These are phyloP conservation scores for Fraxinus americana DNA, from an alignment of 257 asterid species.

Conservation along the genomic window DNA sequence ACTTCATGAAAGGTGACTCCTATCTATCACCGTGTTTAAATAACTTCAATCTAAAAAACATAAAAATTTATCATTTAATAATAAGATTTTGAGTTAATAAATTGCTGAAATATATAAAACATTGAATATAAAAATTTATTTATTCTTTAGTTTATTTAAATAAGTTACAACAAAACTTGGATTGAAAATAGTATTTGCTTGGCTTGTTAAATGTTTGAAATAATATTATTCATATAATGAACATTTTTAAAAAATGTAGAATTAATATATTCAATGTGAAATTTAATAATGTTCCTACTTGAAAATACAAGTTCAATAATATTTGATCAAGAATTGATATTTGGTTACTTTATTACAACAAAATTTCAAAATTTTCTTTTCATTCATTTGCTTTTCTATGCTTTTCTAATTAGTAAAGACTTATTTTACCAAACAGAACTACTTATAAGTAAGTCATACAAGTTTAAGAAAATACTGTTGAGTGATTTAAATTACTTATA, in stretches of 20 bases:
- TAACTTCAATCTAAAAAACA: not conserved
- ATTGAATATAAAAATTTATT: not conserved
- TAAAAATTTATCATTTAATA: not conserved
- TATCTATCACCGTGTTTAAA: not conserved
- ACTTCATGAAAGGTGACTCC: not conserved
- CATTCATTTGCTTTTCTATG: not conserved
- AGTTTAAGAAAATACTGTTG: not conserved
- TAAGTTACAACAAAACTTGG: not conserved
- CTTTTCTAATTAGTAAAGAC: not conserved
- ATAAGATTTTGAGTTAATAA: not conserved
- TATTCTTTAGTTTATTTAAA: not conserved
- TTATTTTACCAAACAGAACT: not conserved
- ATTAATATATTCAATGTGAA: not conserved
- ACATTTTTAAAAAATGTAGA: not conserved
- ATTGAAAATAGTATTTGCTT: not conserved
- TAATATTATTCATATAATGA: too few species aligned
- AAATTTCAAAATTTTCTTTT: not conserved
- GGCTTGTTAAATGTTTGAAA: not conserved
- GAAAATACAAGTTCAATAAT: not conserved
- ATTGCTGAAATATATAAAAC: not conserved
- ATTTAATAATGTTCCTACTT: not conserved
- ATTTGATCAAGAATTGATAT: not conserved
- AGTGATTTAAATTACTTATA: not conserved
- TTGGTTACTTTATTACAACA: not conserved
- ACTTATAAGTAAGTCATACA: not conserved